Base-by-base conservation (phyloP, 2,329 filamentous ascomycete genomes). In the Byssothecium circinans region DNA sequence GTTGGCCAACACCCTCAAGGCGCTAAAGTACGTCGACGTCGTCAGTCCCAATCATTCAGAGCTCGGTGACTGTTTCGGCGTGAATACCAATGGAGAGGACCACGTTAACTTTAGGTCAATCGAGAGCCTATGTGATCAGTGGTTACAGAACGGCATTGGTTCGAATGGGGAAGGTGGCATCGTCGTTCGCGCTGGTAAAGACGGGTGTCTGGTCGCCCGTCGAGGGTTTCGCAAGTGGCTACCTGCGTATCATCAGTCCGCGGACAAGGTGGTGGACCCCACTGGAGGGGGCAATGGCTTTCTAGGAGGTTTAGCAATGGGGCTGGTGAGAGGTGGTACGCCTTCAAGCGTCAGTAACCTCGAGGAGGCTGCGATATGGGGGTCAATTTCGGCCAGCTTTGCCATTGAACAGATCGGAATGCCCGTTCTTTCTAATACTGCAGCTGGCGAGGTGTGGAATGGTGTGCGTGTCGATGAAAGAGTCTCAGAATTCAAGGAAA, bases 261-360 rank as follows among this genome's bases (percentile, higher is more conserved):
- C 72, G 32, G 64, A 64, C 0, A 81, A 75, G 48, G 89, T 96
- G 1, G 75, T 94, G n/a, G 94, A 97, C 69, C 91, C 92, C 0
- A 97, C 94, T 0, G 94, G 94, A 8, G 94, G 91, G 17, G 94
- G 94, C 0, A 99, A 99, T 70, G 86, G 88, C 0, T 97, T 96
- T 61, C 76, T 96, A 8, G 83, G 83, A 18, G 82, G 81, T 2
- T 63, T 86, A 49, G 76, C 80, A 6, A 75, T 84, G 18, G 81
- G 78, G 1, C 67, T 85, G 54, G 74, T 80, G 17, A 74, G 77
- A 48, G 58, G 64, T 20, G 73, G 71, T 87, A 56, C 84, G 78
- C 25, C 74, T 35, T 44, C 54, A 14, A 59, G 61, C 10, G 34
- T 66, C n/a, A 49, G 55, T 12, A 60, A 70, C 54, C 75, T 88